Conservation (phyloP, 148 eudicot species). For the Beta vulgaris region DNA sequence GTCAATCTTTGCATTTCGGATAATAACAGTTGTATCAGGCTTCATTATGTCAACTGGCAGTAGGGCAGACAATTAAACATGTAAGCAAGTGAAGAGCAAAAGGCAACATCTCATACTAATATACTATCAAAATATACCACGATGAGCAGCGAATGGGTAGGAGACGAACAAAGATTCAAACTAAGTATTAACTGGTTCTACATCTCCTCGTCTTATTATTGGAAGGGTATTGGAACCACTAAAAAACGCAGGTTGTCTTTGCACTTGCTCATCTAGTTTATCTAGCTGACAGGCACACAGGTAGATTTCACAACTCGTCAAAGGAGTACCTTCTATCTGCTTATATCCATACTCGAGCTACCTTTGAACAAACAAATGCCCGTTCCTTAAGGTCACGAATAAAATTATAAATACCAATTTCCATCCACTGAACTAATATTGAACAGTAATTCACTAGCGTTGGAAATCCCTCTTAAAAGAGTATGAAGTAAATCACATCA, state of each 20-base stretch:
- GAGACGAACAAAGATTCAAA: not conserved
- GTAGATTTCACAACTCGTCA: not conserved
- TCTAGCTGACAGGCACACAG: not conserved
- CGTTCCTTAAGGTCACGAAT: not conserved
- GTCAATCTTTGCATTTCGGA: conserved; percentile 44
- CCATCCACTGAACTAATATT: not conserved
- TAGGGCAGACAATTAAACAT: not conserved
- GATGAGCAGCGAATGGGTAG: not conserved
- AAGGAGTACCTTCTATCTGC: not conserved
- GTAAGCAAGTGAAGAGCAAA: not conserved
- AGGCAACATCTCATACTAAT: not conserved
- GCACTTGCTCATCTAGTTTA: not conserved
- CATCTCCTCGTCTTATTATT: not conserved
- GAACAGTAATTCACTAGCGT: not conserved
- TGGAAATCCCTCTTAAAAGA: not conserved
- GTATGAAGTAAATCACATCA: too few species aligned
- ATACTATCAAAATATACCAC: not conserved
- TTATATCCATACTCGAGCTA: not conserved
- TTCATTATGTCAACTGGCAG: conserved; percentile 45
- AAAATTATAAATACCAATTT: not conserved
- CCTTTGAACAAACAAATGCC: not conserved
- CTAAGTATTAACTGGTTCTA: not conserved
- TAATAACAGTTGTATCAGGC: conserved; percentile 37
- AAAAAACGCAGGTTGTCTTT: not conserved
- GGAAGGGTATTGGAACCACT: too few species aligned